phyloP scores from a whole-genome alignment of 257 asterid genomes.

The Cordia subcordata region DNA sequence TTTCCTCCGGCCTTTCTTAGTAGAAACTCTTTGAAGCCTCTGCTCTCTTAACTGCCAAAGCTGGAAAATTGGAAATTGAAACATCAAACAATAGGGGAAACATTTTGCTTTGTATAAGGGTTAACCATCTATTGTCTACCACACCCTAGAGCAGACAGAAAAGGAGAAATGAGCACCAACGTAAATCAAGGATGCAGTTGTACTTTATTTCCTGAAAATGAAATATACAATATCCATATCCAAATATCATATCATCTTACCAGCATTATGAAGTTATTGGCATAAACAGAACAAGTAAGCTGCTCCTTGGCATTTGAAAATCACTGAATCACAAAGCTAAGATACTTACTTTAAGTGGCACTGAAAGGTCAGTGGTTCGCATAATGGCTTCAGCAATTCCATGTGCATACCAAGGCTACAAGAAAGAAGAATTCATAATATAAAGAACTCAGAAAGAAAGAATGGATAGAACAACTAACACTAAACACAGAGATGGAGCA shows the following conservation, averaged over 20 bases:
- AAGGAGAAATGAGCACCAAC: not conserved
- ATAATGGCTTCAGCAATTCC: conserved; percentile 93
- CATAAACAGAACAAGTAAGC: not conserved
- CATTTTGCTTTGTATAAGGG: too few relatives aligned
- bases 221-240: not conserved
- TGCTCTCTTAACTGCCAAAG: too few relatives aligned
- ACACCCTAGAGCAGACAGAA: not conserved
- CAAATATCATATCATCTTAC: not conserved
- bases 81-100: too few relatives aligned
- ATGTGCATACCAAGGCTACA: conserved; percentile 99
- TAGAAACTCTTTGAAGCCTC: too few relatives aligned
- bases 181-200: not conserved
- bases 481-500: too few relatives aligned
- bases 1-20: too few relatives aligned
- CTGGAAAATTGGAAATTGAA: too few relatives aligned
- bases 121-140: too few relatives aligned
- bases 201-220: not conserved
- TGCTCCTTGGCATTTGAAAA: not conserved
- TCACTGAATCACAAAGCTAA: conserved; percentile 9
- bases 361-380: conserved; percentile 80
- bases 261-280: not conserved
- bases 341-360: conserved; percentile 76
- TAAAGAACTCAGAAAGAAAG: not conserved
- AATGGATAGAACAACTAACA: not conserved
- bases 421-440: not conserved